Percentiles rank a stretch among this genome's conserved stretches.
Evolutionary conservation across 805 yeast genomes (phyloP).

Genomic region (Candida germanica): DNA sequence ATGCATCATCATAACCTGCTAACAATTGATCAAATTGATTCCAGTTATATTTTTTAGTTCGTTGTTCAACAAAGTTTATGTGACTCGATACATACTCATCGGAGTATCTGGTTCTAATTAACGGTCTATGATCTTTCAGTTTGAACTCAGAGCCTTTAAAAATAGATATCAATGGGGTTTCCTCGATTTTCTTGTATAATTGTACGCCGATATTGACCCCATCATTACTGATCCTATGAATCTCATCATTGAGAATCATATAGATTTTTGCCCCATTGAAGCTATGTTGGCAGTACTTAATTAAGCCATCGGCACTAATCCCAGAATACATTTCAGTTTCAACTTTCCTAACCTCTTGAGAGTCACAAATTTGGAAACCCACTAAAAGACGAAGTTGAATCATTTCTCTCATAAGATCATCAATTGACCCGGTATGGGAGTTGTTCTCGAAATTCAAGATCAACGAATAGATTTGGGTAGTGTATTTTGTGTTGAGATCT

Average conservation of each 20-base stretch:
- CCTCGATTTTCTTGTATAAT: constrained; percentile 44
- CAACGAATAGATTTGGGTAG: constrained; percentile 81
- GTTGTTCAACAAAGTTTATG: constrained; percentile 53
- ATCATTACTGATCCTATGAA: constrained; percentile 79
- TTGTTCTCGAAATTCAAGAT: constrained; percentile 59
- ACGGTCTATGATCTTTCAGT: constrained; percentile 24
- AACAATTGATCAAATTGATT: constrained; percentile 83
- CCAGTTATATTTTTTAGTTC: constrained; percentile 71
- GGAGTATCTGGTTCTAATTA: constrained; percentile 77
- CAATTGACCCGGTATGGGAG: constrained; percentile 47
- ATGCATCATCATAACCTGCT: constrained; percentile 86
- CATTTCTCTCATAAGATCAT: constrained; percentile 78
- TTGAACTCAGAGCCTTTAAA: constrained; percentile 11
- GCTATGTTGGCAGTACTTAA: constrained; percentile 51
- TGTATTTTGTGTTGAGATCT: constrained; percentile 70
- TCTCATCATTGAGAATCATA: constrained; percentile 74
- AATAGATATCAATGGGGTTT: constrained; percentile 4
- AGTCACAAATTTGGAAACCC: constrained; percentile 89
- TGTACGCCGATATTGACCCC: constrained; percentile 77
- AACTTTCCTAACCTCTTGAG: constrained; percentile 59
- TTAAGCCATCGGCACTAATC: constrained; percentile 52
- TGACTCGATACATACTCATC: constrained; percentile 56
- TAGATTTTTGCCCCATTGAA: constrained; percentile 65
- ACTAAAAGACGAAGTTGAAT: constrained; percentile 73
- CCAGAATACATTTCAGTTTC: constrained; percentile 59